Evolutionary conservation across 2,329 filamentous ascomycete genomes (phyloP), one percentile per base, ranked within the genome.

Genomic region (Torrubiella hemipterigena): DNA sequence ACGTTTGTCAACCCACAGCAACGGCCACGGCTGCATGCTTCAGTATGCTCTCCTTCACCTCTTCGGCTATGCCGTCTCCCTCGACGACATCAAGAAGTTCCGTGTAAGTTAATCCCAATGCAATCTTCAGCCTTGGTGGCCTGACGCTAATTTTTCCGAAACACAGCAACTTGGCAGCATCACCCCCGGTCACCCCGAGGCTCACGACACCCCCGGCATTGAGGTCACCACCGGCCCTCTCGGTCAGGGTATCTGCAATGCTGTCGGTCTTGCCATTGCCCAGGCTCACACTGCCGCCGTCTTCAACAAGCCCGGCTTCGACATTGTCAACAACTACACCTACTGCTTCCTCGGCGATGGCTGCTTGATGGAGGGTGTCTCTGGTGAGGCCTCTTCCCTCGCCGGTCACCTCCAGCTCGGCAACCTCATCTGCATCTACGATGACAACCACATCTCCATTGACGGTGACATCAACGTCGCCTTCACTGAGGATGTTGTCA

Each of bases 1-100:
- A n/a, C n/a, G n/a, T n/a, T n/a, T n/a, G n/a, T n/a, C n/a, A n/a
- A n/a, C n/a, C n/a, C 31, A 30, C 49, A 95, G 87, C 40, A 98
- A 98, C 71, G 91, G 91, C 49, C 91, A 98, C 67, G 91, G 81
- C 50, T 98, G 91, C 76, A 94, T 98, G 87, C 84, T 98, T 39
- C 91, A 95, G 61, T 98, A 98, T 78, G 82, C 89, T 52, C 75
- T 98, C 47, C 81, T 98, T 51, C 91, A 98, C 70, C 73, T 98
- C 35, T 94, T 87, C 63, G 91, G 91, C 59, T 98, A 93, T 60
- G 74, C 65, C 42, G 50, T 98, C 47, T 73, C 74, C 52, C 69
- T 98, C 40, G 83, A 98, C 52, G 91, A 96, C 64, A 62, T 98
- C 48, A 98, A 96, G 77, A 65, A 69, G 50, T 98, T 98, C 83